Conservation (phyloP, 108 stramenopile genomes). For the Nannochloropsis gaditana region DNA sequence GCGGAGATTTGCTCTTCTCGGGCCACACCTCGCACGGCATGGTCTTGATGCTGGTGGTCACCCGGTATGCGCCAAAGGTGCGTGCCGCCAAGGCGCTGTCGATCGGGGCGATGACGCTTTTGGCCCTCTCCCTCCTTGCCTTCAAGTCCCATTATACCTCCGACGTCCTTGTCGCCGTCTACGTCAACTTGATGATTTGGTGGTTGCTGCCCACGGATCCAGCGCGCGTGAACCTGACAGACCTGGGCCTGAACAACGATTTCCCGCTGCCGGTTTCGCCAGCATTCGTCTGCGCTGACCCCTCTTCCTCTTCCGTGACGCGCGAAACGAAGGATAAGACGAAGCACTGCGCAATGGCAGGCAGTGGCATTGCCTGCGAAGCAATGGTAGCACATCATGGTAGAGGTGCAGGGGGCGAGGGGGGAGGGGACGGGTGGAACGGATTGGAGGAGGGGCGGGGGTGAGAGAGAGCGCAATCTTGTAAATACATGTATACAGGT, state of each 20-base stretch:
- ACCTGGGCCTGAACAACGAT: neutral
- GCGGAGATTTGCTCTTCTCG: neutral
- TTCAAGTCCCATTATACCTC: neutral
- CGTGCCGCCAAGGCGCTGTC: neutral
- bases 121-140: neutral
- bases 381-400: too few relatives aligned
- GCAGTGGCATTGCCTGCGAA: too few relatives aligned
- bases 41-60: neutral
- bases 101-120: neutral
- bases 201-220: neutral
- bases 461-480: too few relatives aligned
- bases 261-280: neutral
- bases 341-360: too few relatives aligned
- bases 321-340: too few relatives aligned
- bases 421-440: too few relatives aligned
- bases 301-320: too few relatives aligned
- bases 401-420: too few relatives aligned
- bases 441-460: too few relatives aligned
- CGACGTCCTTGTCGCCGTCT: neutral
- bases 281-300: neutral
- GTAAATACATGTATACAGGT: too few relatives aligned
- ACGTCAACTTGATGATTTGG: constrained; percentile 18
- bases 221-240: neutral
- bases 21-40: neutral
- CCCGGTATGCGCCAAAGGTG: neutral